Evolutionary conservation across 371 early-diverging fungal genomes (phyloP).

Genomic region (Mucor piriformis): DNA sequence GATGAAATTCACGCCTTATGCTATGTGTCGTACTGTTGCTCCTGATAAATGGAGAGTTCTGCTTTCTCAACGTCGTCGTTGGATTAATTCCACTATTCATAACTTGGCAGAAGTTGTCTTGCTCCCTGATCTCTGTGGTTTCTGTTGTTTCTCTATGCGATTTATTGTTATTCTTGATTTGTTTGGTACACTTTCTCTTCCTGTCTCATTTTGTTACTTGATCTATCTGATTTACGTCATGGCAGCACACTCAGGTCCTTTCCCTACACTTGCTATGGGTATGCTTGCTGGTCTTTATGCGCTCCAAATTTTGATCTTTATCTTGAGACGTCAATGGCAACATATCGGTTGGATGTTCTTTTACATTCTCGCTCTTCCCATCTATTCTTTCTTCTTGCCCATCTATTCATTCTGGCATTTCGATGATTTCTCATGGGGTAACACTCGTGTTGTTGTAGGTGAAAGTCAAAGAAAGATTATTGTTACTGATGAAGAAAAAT

Average conservation of each 20-base stretch:
- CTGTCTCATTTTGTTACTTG: conserved; percentile 85
- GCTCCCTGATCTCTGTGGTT: conserved; percentile 91
- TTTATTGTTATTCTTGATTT: conserved; percentile 92
- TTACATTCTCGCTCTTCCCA: conserved; percentile 76
- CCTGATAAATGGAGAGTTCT: conserved; percentile 94
- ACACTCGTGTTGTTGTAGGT: conserved; percentile 77
- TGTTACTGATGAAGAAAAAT: conserved; percentile 63
- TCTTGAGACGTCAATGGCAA: conserved; percentile 84
- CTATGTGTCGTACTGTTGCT: conserved; percentile 91
- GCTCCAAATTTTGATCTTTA: conserved; percentile 82
- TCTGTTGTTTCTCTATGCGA: conserved; percentile 95
- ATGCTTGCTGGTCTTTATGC: conserved; percentile 75
- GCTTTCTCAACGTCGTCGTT: conserved; percentile 80
- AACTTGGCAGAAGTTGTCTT: conserved; percentile 91
- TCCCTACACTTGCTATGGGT: conserved; percentile 55
- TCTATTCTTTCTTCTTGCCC: conserved; percentile 77
- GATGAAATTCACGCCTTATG: conserved; percentile 94
- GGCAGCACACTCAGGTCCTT: conserved; percentile 35
- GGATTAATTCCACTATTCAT: conserved; percentile 98
- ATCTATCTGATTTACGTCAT: conserved; percentile 68
- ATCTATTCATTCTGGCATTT: conserved; percentile 85
- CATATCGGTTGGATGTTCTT: conserved; percentile 96
- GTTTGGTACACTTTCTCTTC: conserved; percentile 90
- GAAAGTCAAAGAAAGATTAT: conserved; percentile 60
- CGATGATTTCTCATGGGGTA: conserved; percentile 92